Evolutionary conservation across 495 filamentous ascomycete genomes (phyloP), one percentile per base, ranked within the genome.

Genomic region (Neurospora sp.): DNA sequence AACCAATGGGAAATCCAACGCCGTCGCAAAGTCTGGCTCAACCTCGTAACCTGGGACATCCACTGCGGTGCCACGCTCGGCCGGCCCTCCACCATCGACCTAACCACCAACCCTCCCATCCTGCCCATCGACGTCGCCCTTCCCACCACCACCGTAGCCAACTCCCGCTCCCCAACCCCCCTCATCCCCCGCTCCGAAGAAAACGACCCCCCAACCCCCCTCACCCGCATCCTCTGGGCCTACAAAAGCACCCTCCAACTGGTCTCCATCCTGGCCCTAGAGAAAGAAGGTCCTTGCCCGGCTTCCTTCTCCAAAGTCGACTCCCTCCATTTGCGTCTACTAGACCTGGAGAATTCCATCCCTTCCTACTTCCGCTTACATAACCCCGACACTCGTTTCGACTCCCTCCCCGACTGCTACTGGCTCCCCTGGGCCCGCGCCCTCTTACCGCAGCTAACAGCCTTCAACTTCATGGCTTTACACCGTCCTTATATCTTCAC

Each of bases 401-500:
- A 89, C 89, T 72, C 71, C 77, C 41, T 74, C 81, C 18, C 83
- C 81, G 84, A 85, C 16, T 87, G 87, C 66, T 81, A 83, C 75
- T 91, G 89, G 86, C 75, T 91, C 40, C 83, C 84, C 1, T 80
- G 76, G 42, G 83, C 84, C 4, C 81, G 88, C 27, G 81, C 84
- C 16, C 78, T 81, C 12, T 72, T 90, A 70, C 83, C 84, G 38
- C 86, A 86, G 66, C 77, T 86, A 11, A 75, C 83, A 27, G 79
- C 84, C 23, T 87, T 89, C 74, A 85, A 88, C 70, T 79, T 90
- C 62, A 88, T 90, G 77, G 87, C 88, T 23, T 83, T 91, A 41
- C 89, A 91, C 72, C 85, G 89, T 66, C 88, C 89, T 0, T 91
- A 88, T 76, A 87, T 91, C 44, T 91, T 91, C 73, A 88, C 87